These are phyloP conservation scores for Teratosphaeria pseudoeucalypti DNA, from an alignment of 2,329 filamentous ascomycete genomes.

Conservation along the genomic window DNA sequence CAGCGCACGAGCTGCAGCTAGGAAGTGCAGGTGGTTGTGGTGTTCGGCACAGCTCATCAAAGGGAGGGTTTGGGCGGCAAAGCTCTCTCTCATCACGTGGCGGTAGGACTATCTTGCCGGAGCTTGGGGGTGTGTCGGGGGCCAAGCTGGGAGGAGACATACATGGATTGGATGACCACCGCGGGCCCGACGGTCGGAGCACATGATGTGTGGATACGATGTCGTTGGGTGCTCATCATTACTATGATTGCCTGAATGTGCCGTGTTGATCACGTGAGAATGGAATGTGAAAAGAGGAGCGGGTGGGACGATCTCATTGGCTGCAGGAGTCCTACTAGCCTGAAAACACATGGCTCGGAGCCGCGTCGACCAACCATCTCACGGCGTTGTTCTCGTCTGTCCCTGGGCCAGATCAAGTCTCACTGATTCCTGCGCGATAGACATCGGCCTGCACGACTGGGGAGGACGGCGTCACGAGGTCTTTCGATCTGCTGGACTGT, in stretches of 20 bases:
- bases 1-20: conserved; percentile 7
- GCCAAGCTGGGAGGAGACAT: too few species aligned
- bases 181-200: not conserved
- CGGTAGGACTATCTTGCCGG: not conserved
- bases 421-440: not conserved
- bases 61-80: not conserved
- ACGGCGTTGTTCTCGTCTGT: not conserved
- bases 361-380: not conserved
- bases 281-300: not conserved
- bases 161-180: too few species aligned
- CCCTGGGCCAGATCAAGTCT: not conserved
- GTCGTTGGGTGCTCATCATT: too few species aligned
- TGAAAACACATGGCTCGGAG: not conserved
- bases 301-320: not conserved
- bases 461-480: not conserved
- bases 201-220: not conserved
- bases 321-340: not conserved
- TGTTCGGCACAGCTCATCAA: not conserved
- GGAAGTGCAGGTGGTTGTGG: not conserved
- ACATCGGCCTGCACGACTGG: not conserved
- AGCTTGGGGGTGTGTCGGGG: too few species aligned
- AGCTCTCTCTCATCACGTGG: not conserved
- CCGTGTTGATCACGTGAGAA: too few species aligned
- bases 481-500: not conserved
- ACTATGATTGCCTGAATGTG: too few species aligned